Evolutionary conservation across 148 eudicot species (phyloP), one percentile per base, ranked within the genome.

Genomic region (Amaranthus cruentus): DNA sequence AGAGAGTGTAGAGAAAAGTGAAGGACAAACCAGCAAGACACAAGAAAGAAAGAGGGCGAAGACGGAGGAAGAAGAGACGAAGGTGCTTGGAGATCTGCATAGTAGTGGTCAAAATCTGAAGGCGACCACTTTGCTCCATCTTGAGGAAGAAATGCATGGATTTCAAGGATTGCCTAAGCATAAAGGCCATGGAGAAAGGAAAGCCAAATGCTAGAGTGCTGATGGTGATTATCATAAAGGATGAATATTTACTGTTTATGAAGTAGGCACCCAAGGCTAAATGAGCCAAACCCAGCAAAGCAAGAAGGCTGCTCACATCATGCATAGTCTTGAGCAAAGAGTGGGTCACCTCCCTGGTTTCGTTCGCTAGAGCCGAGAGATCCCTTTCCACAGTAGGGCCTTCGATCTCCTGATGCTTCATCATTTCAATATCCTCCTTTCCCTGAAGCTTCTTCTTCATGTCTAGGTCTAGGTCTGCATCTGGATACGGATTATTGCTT

Each of bases 351-450:
- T 83, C 74, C 7, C 85, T 44, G 0, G 78, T 61, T 59, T 83
- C 85, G 71, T 73, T 71, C 6, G 90, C 97, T 0, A 91, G 66
- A 0, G 90, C 79, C 0, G 97, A 89, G 13, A 79, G 58, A 57
- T 91, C 97, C 0, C 89, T 81, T 52, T 89, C 95, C n/a, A 91
- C 97, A 0, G 94, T 91, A 0, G 97, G 90, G 0, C 92, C 97
- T 28, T 87, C 89, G 55, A 91, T 91, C 47, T 89, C 97, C 67
- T 91, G 94, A 80, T 91, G 95, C 86, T 86, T 85, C 38, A 28
- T 28, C 38, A 28, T 28, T 28, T 28, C 38, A 28, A 28, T 28
- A 28, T 28, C 38, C 38, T 28, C 38, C 38, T 28, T 28, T 28
- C 38, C 38, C 38, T 28, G 38, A 28, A 28, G 38, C 38, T 28